Base-by-base conservation (phyloP, 768 basidiomycete genomes). In the Psilocybe cubensis region DNA sequence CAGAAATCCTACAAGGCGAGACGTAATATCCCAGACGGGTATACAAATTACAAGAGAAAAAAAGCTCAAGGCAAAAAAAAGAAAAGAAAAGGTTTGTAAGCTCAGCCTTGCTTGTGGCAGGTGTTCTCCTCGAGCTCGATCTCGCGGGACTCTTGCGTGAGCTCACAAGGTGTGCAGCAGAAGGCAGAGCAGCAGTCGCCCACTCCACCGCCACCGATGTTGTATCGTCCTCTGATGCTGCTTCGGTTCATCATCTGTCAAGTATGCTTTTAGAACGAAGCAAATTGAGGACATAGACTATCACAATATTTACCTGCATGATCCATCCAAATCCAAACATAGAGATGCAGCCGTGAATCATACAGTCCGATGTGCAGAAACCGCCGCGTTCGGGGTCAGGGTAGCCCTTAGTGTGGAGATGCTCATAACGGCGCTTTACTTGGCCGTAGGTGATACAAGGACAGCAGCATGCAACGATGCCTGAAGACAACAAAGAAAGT, bases 101-200 rank as follows among this genome's bases (percentile, higher is more conserved):
- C 12, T 54, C 31, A 54, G 17, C 42, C 53, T 18, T 52, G 51
- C 27, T 54, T 54, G 29, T 38, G 35, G 48, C 57, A 67, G 49
- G 60, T 66, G 17, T 60, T 28, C 42, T 68, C 64, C 48, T 68
- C 67, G 38, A 68, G 62, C 23, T 75, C 71, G 24, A 85, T 51
- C 56, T 85, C 82, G 28, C 74, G 75, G 40, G 69, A 70, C 59
- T 80, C 82, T 63, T 85, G 83, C 0, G 74, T 74, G 58, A 85
- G 77, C 14, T 74, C 77, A 60, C 84, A 85, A 21, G 82, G 75
- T 0, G 65, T 65, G 65, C 83, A 84, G 58, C 72, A 83, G 18
- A 67, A 73, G 0, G 77, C 64, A 10, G 72, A 54, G 42, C 64
- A 64, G 60, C 77, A 82, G 57, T 83, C 83, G 1, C 70, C 70